Base-by-base conservation (phyloP, 768 basidiomycete genomes). In the Rhodotorula kratochvilovae region DNA sequence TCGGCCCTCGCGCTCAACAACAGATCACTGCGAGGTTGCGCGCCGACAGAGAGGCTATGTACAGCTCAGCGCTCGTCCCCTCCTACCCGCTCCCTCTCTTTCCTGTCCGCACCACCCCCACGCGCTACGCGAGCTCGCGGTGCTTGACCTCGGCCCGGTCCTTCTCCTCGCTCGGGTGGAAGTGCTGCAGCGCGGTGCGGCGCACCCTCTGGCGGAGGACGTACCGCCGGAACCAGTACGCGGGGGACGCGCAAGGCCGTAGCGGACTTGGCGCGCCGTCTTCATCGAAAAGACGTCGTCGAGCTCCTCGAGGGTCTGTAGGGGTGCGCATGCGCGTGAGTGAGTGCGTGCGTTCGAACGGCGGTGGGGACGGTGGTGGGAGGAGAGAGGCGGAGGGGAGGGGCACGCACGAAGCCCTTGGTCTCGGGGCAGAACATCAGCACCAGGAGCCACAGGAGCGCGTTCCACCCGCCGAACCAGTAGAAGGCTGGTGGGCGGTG, bases 381-480 rank as follows among this genome's bases (percentile, higher is more conserved):
- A 19, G 16, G 31, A 33, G 31, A 46, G 21, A 46, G 21, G 25
- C 23, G 48, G 25, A 50, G 8, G 45, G 45, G 45, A 36, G 27
- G 10, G 25, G n/a, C n/a, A 57, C 56, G 36, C 25, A 39, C 35
- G 19, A 39, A 61, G 17, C 13, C 46, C 50, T 68, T 66, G 12
- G 72, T 73, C 50, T 74, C 72, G 0, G 72, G 72, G 29, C 62
- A 59, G 42, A 74, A 74, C 16, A 67, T 27, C 16, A 74, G 72
- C 6, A 74, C 68, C 19, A 67, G 61, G 25, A 70, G 11, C 31
- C 39, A 70, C 3, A 58, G 50, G 5, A 54, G 4, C 6, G 25
- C 5, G 63, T 61, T 61, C 59, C 59, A 61, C 8, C 29, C 43
- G 15, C 87, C 87, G 75, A 89, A 90, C 85, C 86, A 90, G 23